Conservation (phyloP, 192 early-diverging fungal species). For the Entomortierella chlamydospora region DNA sequence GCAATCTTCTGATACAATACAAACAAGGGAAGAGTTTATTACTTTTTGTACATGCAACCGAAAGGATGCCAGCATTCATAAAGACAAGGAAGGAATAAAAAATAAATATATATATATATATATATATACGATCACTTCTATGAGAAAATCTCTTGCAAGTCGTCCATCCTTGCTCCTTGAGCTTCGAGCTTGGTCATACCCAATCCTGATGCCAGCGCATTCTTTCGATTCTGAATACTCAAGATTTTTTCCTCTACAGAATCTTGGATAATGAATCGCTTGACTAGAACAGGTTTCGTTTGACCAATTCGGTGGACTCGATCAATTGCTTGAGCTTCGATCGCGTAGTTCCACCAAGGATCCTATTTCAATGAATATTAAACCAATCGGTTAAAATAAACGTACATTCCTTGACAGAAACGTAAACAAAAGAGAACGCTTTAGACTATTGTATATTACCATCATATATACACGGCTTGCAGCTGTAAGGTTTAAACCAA, state of each 20-base stretch:
- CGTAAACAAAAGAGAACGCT: neutral
- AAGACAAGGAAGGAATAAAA: neutral
- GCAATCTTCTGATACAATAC: too few species aligned
- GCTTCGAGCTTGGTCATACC: slow-evolving; percentile 60
- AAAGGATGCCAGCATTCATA: too few species aligned
- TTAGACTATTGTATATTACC: slow-evolving; percentile 56
- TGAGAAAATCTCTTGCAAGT: slow-evolving; percentile 62
- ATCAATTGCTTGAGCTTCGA: slow-evolving; percentile 85
- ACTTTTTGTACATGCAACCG: too few species aligned
- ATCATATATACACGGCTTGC: slow-evolving; percentile 78
- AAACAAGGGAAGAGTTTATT: too few species aligned
- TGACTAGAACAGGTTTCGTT: slow-evolving; percentile 69
- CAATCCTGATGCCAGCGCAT: slow-evolving; percentile 63
- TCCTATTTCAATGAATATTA: slow-evolving; percentile 54
- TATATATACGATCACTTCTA: slow-evolving; percentile 4
- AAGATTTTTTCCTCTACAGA: slow-evolving; percentile 92
- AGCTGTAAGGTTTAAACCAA: slow-evolving; percentile 82
- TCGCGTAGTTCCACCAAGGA: slow-evolving; percentile 84
- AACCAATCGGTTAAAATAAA: neutral
- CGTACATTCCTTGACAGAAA: neutral
- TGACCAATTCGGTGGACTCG: slow-evolving; percentile 87
- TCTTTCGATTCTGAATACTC: slow-evolving; percentile 82
- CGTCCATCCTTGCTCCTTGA: slow-evolving; percentile 57
- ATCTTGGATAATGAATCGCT: slow-evolving; percentile 72
- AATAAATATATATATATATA: neutral